Evolutionary conservation across 108 stramenopile genomes (phyloP), one percentile per base, ranked within the genome.

Genomic region (Craspedostauros australis): DNA sequence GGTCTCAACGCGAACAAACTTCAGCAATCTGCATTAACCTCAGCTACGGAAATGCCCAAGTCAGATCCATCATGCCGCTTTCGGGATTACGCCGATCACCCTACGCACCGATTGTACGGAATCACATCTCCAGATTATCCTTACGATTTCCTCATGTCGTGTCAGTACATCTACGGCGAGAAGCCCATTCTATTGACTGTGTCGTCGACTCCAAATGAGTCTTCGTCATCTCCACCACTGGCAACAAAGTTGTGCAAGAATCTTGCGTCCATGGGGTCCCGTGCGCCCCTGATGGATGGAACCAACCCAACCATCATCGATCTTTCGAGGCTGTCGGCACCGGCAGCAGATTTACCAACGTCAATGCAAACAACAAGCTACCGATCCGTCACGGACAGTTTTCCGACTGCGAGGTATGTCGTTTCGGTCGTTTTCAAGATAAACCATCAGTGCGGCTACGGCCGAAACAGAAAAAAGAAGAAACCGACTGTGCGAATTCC

Each of bases 251-350:
- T 6, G 34, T 5, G 16, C 11, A n/a, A n/a, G n/a, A n/a, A n/a
- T n/a, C n/a, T n/a, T n/a, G n/a, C n/a, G n/a, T n/a, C n/a, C n/a
- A n/a, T n/a, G n/a, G n/a, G n/a, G n/a, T n/a, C n/a, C n/a, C n/a
- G n/a, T n/a, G 80, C 55, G 62, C 19, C 28, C 5, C 5, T 27
- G 5, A 55, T 55, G 54, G 86, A 88, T 70, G 86, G 86, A 2
- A 80, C 80, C 51, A 88, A 88, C 66, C 86, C 86, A 0, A 67
- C 59, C 44, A 39, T 88, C 2, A 25, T 88, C 5, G 68, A 8
- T 76, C 79, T 0, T 16, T 88, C 60, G 36, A 14, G 36, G 36
- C 36, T 14, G n/a, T n/a, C n/a, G n/a, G 19, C 34, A 66, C 16
- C 39, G 54, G 28, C 23, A 42, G 26, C 39, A 3, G 39, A 6